phyloP scores from a whole-genome alignment of 164 flowering plant species.

The Umbellularia californica region DNA sequence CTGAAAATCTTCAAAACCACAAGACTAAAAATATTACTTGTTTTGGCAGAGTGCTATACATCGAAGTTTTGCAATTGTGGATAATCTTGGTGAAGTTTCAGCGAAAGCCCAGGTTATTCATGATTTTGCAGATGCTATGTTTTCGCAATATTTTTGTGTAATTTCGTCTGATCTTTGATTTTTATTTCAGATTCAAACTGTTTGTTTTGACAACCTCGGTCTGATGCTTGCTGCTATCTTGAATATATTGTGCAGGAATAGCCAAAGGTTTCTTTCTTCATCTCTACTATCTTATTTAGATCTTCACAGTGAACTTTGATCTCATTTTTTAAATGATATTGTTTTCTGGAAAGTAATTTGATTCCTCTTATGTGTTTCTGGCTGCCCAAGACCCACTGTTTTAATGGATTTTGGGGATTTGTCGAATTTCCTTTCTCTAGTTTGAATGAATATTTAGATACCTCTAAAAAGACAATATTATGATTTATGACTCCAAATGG shows the following conservation, averaged over 20 bases:
- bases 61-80: constrained; percentile 85
- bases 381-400: too few species aligned
- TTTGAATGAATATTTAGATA: too few species aligned
- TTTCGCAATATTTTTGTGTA: constrained; percentile 1
- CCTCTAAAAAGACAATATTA: too few species aligned
- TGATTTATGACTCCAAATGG: too few species aligned
- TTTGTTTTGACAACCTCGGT: constrained; percentile 89
- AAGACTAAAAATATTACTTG: neutral
- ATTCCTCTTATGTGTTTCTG: too few species aligned
- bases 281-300: neutral
- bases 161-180: constrained; percentile 4
- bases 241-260: constrained; percentile 57
- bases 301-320: neutral
- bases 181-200: constrained; percentile 80
- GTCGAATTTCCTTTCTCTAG: too few species aligned
- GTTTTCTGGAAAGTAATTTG: neutral
- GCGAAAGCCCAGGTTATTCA: constrained; percentile 84
- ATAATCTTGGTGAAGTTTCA: constrained; percentile 93
- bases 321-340: neutral
- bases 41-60: constrained; percentile 75
- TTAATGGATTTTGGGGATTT: too few species aligned
- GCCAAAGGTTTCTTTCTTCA: constrained; percentile 46
- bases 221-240: constrained; percentile 76
- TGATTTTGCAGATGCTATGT: neutral
- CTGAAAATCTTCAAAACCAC: neutral